Evolutionary conservation across 2,329 filamentous ascomycete species (phyloP), one percentile per base, ranked within the genome.

Genomic region (Uncinocarpus reesii): DNA sequence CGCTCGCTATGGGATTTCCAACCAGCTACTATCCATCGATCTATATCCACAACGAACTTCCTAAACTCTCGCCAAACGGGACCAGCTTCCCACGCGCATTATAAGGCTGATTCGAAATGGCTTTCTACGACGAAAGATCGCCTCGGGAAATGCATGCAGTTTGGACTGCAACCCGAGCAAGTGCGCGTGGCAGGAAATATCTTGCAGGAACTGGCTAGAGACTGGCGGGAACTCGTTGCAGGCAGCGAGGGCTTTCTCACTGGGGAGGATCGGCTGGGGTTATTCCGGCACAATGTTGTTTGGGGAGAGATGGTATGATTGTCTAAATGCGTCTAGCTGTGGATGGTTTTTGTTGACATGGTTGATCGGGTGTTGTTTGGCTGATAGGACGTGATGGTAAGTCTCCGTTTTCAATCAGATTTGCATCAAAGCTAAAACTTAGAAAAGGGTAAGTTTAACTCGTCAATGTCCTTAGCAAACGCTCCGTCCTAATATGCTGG

Each of bases 291-390:
- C 51, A 72, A 75, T 54, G 81, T 93, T 20, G 80, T 79, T 0
- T 93, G 86, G 86, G 88, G 87, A 24, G 87, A 95, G 63, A 86
- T 88, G 83, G 85, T 86, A 68, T 65, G 70, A 13, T 41, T 35
- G 8, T 16, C 13, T 45, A 3, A 13, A 32, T 44, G 18, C 26
- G 7, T 31, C 32, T 23, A 31, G 2, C 37, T 31, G 4, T 11
- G 24, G 24, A 13, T n/a, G n/a, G n/a, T n/a, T n/a, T 16, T 13
- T 47, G 47, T 58, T 65, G 47, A 62, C 50, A 44, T 43, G 13
- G 42, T 41, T 23, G 37, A 15, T 36, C 50, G 10, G 37, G 38
- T 45, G 47, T 23, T 44, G 43, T 28, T 8, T 21, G 15, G n/a
- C 15, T 47, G 45, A 55, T 53, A 73, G 66, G 71, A 73, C 58